phyloP scores from a whole-genome alignment of 306 rosid species.

The Quercus alba region DNA sequence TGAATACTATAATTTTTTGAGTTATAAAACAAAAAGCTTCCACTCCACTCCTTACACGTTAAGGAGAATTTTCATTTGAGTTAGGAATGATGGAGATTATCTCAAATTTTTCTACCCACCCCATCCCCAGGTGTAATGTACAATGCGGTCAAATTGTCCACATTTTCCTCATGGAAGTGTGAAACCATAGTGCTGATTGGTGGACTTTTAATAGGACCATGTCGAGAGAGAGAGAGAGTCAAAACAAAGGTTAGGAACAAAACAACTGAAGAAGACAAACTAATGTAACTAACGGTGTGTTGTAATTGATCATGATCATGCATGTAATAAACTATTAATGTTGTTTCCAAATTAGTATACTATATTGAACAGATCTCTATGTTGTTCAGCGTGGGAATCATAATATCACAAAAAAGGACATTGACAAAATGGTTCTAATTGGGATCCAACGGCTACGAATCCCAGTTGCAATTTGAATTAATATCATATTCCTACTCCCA shows the following conservation, averaged over 20 bases:
- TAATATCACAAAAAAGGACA: conserved; percentile 37
- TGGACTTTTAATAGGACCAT: conserved; percentile 3
- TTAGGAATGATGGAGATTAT: no score
- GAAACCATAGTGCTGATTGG: no score
- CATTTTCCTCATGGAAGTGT: no score
- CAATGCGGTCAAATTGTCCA: no score
- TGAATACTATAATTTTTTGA: conserved; percentile 19
- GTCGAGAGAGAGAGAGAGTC: conserved; percentile 1
- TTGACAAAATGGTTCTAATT: conserved; percentile 23
- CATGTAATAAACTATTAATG: not conserved
- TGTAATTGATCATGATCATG: not conserved
- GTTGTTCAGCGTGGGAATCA: conserved; percentile 16
- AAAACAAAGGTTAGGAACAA: not conserved
- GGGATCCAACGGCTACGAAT: conserved; percentile 31
- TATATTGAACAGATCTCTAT: not conserved
- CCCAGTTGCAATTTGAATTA: conserved; percentile 3
- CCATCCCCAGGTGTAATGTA: no score
- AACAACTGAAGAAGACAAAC: not conserved
- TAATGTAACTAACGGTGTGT: not conserved
- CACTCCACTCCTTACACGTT: no score
- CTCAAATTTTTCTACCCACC: no score
- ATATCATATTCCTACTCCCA: conserved; percentile 13
- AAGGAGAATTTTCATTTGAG: no score
- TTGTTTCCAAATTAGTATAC: not conserved
- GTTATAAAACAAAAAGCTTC: no score